Conservation (phyloP, 768 basidiomycete species). For the Ephemerocybe angulata region DNA sequence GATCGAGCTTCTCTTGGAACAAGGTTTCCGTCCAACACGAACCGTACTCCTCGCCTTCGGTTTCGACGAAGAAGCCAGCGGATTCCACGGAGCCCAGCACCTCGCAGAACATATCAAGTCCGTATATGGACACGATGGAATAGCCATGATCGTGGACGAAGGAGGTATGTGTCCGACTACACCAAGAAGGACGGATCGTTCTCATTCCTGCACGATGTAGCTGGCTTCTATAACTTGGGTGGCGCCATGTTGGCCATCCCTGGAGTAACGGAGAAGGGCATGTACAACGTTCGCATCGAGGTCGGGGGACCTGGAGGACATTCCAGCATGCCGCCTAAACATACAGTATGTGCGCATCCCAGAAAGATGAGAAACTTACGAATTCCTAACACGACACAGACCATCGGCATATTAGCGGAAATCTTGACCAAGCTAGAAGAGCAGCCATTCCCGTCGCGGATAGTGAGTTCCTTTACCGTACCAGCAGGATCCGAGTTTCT, state of each 20-base stretch:
- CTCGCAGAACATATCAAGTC: constrained; percentile 22
- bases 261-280: constrained; percentile 30
- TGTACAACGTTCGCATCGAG: constrained; percentile 24
- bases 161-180: constrained; percentile 14
- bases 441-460: not conserved
- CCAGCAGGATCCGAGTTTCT: not conserved
- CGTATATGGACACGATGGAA: constrained; percentile 24
- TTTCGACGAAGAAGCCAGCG: constrained; percentile 32
- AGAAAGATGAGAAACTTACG: not conserved
- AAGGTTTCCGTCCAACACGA: constrained; percentile 22
- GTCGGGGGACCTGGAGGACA: constrained; percentile 31
- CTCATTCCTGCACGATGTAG: not conserved
- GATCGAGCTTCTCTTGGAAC: constrained; percentile 23
- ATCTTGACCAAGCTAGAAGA: not conserved
- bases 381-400: constrained; percentile 13
- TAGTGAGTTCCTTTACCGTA: not conserved
- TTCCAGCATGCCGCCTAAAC: constrained; percentile 7
- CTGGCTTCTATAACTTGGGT: constrained; percentile 19
- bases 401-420: constrained; percentile 30
- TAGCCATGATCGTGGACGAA: constrained; percentile 32
- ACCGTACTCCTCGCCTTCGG: constrained; percentile 30
- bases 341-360: constrained; percentile 17
- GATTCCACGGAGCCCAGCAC: constrained; percentile 24
- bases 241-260: constrained; percentile 26
- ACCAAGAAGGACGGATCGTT: not conserved